phyloP scores from a whole-genome alignment of 257 asterid genomes.

The Rehmannia glutinosa region DNA sequence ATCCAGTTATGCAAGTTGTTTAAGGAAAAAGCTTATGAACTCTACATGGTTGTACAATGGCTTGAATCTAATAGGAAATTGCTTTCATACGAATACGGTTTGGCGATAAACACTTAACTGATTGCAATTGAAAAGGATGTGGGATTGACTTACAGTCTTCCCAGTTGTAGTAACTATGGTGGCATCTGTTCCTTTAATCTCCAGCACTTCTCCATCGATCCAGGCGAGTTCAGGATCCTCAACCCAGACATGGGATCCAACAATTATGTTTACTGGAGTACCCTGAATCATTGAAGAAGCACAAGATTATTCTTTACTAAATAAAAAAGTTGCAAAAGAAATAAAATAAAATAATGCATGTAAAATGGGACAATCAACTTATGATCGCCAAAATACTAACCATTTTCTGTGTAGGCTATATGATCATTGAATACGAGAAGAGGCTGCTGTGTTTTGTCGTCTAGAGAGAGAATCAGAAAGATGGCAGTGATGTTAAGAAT shows the following conservation, averaged over 20 bases:
- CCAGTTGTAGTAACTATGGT: slow-evolving; percentile 59
- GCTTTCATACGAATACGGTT: too few species aligned
- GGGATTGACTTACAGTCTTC: slow-evolving; percentile 56
- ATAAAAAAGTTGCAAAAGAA: background rate
- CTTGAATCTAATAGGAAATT: too few species aligned
- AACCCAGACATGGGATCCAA: slow-evolving; percentile 89
- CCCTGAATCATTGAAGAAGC: slow-evolving; percentile 57
- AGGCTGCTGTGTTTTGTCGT: slow-evolving; percentile 16
- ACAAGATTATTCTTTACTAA: slow-evolving; percentile 14
- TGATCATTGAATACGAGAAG: slow-evolving; percentile 47
- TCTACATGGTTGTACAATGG: too few species aligned
- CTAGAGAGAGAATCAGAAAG: slow-evolving; percentile 22
- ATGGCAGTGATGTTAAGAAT: slow-evolving; percentile 30
- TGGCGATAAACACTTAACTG: too few species aligned
- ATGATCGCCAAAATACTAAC: slow-evolving; percentile 42
- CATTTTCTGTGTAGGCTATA: slow-evolving; percentile 49
- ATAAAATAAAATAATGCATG: background rate
- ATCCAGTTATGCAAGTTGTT: too few species aligned
- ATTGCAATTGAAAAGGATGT: background rate
- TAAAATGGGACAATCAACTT: slow-evolving; percentile 12
- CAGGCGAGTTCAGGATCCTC: slow-evolving; percentile 86
- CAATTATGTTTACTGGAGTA: slow-evolving; percentile 84
- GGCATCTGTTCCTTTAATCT: slow-evolving; percentile 66
- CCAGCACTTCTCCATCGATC: slow-evolving; percentile 77
- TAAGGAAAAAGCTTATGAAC: too few species aligned